These are phyloP conservation scores for Colletotrichum neosansevieriae DNA, from an alignment of 2,329 filamentous ascomycete species.

Conservation along the genomic window DNA sequence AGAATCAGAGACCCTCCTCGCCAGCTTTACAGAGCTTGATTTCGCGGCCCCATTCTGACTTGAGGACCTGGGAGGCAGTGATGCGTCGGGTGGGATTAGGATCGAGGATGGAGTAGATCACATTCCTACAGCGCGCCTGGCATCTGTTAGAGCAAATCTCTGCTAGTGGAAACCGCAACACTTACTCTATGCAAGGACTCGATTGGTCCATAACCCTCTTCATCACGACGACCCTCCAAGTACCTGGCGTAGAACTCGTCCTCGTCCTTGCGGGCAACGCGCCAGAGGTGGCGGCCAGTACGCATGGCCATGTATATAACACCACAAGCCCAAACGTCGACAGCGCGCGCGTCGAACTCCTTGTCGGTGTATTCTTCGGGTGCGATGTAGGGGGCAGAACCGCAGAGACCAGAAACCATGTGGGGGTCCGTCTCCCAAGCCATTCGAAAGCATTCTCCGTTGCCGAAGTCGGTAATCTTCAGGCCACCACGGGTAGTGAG, in stretches of 20 bases:
- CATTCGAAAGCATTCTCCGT: conserved; percentile 99
- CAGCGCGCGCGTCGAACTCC: conserved; percentile 97
- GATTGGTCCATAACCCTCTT: conserved; percentile 96
- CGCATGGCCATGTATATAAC: conserved; percentile 99
- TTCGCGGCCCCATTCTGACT: conserved; percentile 98
- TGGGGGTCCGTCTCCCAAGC: conserved; percentile 98
- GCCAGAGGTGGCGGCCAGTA: conserved; percentile 95
- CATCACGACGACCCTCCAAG: conserved; percentile 90
- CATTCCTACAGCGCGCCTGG: conserved; percentile 95
- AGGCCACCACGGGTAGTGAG: conserved; percentile 91
- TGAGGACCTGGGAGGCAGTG: conserved; percentile 94
- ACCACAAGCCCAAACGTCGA: conserved; percentile 97
- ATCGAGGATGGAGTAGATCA: conserved; percentile 98
- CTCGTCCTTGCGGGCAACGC: conserved; percentile 95
- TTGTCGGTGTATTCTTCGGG: conserved; percentile 96
- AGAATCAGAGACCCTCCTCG: conserved; percentile 86
- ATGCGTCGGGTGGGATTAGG: conserved; percentile 93
- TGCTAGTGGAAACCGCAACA: conserved; percentile 41
- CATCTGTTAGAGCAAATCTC: not conserved
- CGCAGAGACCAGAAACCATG: conserved; percentile 97
- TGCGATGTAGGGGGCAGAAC: conserved; percentile 96
- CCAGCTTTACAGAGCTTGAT: conserved; percentile 97
- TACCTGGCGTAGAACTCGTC: conserved; percentile 98
- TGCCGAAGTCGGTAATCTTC: conserved; percentile 99
- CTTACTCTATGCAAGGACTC: conserved; percentile 94